Percentiles rank a stretch among this genome's conserved stretches.
Evolutionary conservation across 352 stramenopile genomes (phyloP).

Genomic region (Globisporangium uncinulatum): DNA sequence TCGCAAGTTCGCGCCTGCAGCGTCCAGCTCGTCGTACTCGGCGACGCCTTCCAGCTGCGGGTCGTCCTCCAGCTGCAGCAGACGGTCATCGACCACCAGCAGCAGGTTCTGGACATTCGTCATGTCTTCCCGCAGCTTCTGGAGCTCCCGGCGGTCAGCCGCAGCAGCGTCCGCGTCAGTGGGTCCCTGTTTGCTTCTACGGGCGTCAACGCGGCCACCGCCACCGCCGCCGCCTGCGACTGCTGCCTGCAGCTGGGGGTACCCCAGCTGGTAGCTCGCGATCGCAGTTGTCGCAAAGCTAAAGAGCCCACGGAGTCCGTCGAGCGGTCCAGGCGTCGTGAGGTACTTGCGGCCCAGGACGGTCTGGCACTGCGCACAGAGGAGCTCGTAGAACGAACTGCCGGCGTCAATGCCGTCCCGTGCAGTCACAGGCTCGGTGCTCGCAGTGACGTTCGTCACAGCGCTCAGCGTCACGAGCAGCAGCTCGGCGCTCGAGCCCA

Average conservation of each 20-base stretch:
- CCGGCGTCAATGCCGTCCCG: slow-evolving; percentile 42
- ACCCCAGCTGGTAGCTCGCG: slow-evolving; percentile 75
- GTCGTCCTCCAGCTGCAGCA: slow-evolving; percentile 47
- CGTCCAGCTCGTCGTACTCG: slow-evolving; percentile 23
- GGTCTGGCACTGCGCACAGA: slow-evolving; percentile 77
- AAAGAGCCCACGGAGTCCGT: slow-evolving; percentile 61
- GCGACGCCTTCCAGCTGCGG: slow-evolving; percentile 16
- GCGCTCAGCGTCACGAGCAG: slow-evolving; percentile 71
- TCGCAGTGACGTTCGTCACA: slow-evolving; percentile 54
- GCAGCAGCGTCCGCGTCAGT: slow-evolving; percentile 31
- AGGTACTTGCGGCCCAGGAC: slow-evolving; percentile 75
- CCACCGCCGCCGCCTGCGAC: slow-evolving; percentile 11
- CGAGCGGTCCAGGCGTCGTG: slow-evolving; percentile 54
- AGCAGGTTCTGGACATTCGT: slow-evolving; percentile 73
- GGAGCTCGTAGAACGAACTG: slow-evolving; percentile 68
- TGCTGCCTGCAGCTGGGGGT: slow-evolving; percentile 26
- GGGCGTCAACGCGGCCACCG: slow-evolving; percentile 19
- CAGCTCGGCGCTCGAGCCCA: slow-evolving; percentile 67
- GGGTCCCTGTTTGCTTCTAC: slow-evolving; percentile 26
- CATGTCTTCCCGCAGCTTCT: slow-evolving; percentile 61
- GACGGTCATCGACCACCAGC: slow-evolving; percentile 64
- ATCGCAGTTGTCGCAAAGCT: slow-evolving; percentile 73
- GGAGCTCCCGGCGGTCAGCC: slow-evolving; percentile 41
- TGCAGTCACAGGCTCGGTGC: slow-evolving; percentile 44
- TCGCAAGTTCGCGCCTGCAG: background rate